These are phyloP conservation scores for Pleomassaria siparia DNA, from an alignment of 2,329 filamentous ascomycete species.

Conservation along the genomic window DNA sequence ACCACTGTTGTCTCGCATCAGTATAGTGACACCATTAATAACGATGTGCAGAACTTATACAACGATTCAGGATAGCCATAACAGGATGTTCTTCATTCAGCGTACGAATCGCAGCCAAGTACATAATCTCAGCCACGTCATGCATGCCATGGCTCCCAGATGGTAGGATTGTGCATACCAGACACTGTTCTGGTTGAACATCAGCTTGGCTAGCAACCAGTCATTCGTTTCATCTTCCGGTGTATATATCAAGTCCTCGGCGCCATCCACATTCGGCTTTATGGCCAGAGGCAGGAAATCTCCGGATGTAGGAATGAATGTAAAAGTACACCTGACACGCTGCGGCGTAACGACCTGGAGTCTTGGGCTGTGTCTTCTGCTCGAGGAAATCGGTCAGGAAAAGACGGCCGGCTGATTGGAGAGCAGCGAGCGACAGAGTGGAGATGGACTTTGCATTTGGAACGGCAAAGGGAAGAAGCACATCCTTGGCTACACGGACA, in stretches of 20 bases:
- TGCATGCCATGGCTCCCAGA: conserved; percentile 49
- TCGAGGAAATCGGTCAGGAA: conserved; percentile 49
- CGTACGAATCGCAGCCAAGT: conserved; percentile 50
- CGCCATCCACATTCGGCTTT: conserved; percentile 46
- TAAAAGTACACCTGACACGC: conserved; percentile 53
- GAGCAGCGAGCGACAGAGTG: conserved; percentile 24
- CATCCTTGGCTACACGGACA: conserved; percentile 6
- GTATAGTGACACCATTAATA: neutral
- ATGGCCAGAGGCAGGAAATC: conserved; percentile 54
- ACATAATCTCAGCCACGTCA: conserved; percentile 47
- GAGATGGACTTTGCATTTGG: conserved; percentile 1
- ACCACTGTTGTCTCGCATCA: neutral
- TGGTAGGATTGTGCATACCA: conserved; percentile 51
- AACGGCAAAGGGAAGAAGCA: conserved; percentile 8
- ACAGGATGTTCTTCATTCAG: conserved; percentile 52
- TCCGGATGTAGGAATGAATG: conserved; percentile 42
- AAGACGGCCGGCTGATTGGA: conserved; percentile 44
- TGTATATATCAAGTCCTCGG: conserved; percentile 51
- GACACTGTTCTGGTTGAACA: conserved; percentile 53
- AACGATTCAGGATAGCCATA: neutral
- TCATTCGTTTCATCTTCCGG: conserved; percentile 49
- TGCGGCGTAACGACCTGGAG: conserved; percentile 40
- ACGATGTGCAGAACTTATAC: neutral
- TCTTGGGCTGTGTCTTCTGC: conserved; percentile 31
- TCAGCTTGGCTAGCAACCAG: conserved; percentile 55